A percentile compares a stretch with the other conserved stretches of the same genome.
phyloP scores from a whole-genome alignment of 768 basidiomycete genomes.

The Lactarius hengduanensis region DNA sequence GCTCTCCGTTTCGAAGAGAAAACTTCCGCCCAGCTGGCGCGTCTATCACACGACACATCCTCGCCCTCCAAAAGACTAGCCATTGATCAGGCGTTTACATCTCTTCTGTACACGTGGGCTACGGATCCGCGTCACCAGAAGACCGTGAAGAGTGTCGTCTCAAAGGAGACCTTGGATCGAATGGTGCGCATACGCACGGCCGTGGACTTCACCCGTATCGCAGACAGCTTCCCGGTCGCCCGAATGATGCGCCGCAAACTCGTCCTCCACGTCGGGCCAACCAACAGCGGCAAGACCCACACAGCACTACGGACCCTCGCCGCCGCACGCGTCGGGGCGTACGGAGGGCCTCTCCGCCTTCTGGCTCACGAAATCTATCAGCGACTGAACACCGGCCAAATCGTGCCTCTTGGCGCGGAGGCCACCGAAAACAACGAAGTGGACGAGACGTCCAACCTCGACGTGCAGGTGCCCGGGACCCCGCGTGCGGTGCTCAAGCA shows the following conservation, averaged over 20 bases:
- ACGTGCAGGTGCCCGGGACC: constrained; percentile 32
- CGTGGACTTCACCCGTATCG: constrained; percentile 40
- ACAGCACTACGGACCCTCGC: constrained; percentile 88
- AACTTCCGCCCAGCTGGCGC: constrained; percentile 40
- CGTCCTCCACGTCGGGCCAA: constrained; percentile 96
- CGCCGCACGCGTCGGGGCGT: constrained; percentile 67
- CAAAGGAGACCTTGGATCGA: constrained; percentile 30
- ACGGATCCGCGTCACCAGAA: constrained; percentile 34
- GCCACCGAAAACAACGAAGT: constrained; percentile 41
- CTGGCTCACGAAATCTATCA: constrained; percentile 96
- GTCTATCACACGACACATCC: constrained; percentile 42
- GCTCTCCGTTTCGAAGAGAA: constrained; percentile 33
- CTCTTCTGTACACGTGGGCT: constrained; percentile 59
- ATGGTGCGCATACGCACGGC: constrained; percentile 38
- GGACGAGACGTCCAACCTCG: constrained; percentile 39
- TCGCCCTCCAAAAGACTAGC: constrained; percentile 32
- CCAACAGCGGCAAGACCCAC: constrained; percentile 97
- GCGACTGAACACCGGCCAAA: constrained; percentile 85
- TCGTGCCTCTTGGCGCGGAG: constrained; percentile 67
- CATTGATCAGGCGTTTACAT: constrained; percentile 52
- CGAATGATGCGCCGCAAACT: constrained; percentile 69
- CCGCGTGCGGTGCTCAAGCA: constrained; percentile 32
- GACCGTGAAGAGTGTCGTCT: constrained; percentile 3
- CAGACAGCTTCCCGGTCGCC: constrained; percentile 50
- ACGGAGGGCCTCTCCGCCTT: constrained; percentile 88